A percentile compares a stretch with the other conserved stretches of the same genome.
Conservation (phyloP, 2,329 filamentous ascomycete genomes). For the Achaetomium macrosporum region DNA sequence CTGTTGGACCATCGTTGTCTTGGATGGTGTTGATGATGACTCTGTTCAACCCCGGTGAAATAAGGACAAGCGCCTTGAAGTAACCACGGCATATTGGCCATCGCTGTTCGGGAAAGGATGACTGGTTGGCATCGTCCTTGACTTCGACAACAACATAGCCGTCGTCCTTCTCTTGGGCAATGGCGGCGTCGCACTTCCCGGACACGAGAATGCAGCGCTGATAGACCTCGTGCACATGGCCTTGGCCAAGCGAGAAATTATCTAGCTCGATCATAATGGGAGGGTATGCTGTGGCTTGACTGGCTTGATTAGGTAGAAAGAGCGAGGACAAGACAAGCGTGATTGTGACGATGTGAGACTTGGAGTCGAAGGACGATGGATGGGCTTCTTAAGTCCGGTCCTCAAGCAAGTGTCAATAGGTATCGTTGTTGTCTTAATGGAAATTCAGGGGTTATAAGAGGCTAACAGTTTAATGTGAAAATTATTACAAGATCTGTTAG, state of each 20-base stretch:
- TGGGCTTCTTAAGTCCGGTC: too few species aligned
- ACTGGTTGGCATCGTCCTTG: background rate
- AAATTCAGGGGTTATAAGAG: too few species aligned
- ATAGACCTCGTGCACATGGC: slow-evolving; percentile 12
- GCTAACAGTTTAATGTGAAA: too few species aligned
- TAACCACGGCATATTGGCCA: slow-evolving; percentile 19
- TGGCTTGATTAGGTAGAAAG: too few species aligned
- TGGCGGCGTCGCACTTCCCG: slow-evolving; percentile 3
- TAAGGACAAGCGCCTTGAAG: slow-evolving; percentile 22
- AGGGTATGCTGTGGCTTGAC: too few species aligned
- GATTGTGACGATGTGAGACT: too few species aligned
- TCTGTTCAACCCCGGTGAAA: slow-evolving; percentile 17
- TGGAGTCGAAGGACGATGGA: too few species aligned
- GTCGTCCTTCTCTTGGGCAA: background rate
- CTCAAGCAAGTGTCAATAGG: too few species aligned
- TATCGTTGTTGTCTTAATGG: too few species aligned
- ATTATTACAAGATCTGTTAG: too few species aligned
- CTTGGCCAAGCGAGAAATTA: slow-evolving; percentile 6
- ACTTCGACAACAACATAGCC: slow-evolving; percentile 3
- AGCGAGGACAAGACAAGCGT: too few species aligned
- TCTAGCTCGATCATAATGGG: slow-evolving; percentile 10
- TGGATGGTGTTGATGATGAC: slow-evolving; percentile 1
- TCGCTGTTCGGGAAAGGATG: slow-evolving; percentile 16
- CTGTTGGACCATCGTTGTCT: background rate
- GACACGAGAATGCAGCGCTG: slow-evolving; percentile 16